These are phyloP conservation scores for Termitomyces sp. DNA, from an alignment of 768 basidiomycete species.

Conservation along the genomic window DNA sequence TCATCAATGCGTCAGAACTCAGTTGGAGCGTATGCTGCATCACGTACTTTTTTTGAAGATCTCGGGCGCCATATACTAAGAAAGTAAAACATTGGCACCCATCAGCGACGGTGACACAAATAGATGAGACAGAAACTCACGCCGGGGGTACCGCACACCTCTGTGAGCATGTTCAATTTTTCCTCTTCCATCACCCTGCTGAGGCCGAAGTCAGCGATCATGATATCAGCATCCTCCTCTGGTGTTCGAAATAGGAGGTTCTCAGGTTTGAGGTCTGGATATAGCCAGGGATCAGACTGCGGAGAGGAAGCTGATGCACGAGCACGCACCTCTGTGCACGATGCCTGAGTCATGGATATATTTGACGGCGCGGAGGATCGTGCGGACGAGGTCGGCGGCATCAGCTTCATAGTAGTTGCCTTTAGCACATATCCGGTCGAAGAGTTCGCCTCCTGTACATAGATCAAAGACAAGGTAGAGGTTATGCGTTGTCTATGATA, in stretches of 20 bases:
- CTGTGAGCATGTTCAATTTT: slow-evolving; percentile 83
- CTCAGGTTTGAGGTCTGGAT: slow-evolving; percentile 89
- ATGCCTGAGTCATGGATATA: slow-evolving; percentile 92
- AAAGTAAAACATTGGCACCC: neutral
- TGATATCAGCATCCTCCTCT: slow-evolving; percentile 89
- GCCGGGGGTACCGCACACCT: slow-evolving; percentile 94
- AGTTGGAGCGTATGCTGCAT: neutral
- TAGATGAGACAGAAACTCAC: slow-evolving; percentile 31
- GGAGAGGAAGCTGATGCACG: neutral
- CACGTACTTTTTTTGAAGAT: slow-evolving; percentile 85
- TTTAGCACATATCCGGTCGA: slow-evolving; percentile 97
- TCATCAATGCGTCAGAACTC: no score
- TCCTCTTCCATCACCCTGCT: slow-evolving; percentile 89
- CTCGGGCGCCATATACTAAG: slow-evolving; percentile 91
- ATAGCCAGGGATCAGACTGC: neutral
- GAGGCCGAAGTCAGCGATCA: slow-evolving; percentile 97
- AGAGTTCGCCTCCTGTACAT: slow-evolving; percentile 97
- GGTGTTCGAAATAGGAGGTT: slow-evolving; percentile 92
- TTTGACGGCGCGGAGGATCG: slow-evolving; percentile 81
- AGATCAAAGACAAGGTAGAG: slow-evolving; percentile 94
- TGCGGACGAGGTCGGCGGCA: slow-evolving; percentile 83
- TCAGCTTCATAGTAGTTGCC: slow-evolving; percentile 97
- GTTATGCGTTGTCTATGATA: slow-evolving; percentile 76
- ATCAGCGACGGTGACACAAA: neutral
- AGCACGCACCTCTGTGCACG: slow-evolving; percentile 74